phyloP scores from a whole-genome alignment of 1,284 basidiomycete species.

The Ustilago loliicola region DNA sequence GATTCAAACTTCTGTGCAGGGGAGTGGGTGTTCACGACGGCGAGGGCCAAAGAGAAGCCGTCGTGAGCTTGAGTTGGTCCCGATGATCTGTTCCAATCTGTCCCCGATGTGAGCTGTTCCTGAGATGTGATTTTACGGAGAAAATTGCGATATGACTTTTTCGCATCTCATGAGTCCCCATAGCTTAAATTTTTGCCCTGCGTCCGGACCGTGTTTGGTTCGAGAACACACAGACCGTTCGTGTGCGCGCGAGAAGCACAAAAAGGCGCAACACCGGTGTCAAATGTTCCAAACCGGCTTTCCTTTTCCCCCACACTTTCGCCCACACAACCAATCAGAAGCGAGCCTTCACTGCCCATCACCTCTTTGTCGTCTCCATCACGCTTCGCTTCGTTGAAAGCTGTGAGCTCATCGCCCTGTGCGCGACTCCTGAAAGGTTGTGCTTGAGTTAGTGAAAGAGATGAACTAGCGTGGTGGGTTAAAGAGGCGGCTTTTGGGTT shows the following conservation, averaged over 20 bases:
- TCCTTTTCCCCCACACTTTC: not conserved
- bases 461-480: conserved; percentile 1
- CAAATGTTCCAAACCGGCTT: not conserved
- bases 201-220: not conserved
- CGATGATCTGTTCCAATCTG: not conserved
- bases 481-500: conserved; percentile 3
- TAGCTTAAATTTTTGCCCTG: conserved; percentile 2
- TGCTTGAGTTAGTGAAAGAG: not conserved
- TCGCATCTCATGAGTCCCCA: not conserved
- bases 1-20: no score
- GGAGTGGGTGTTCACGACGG: no score
- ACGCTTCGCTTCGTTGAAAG: not conserved
- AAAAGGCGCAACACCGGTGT: not conserved
- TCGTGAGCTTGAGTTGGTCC: not conserved
- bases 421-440: not conserved
- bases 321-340: conserved; percentile 2
- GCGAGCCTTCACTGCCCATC: not conserved
- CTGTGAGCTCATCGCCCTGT: no score
- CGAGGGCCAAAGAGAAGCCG: not conserved
- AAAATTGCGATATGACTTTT: not conserved
- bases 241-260: not conserved
- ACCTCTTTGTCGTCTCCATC: not conserved
- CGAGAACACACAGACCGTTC: not conserved
- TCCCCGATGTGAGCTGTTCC: not conserved
- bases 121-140: conserved; percentile 4